Evolutionary conservation across 73 alveolate species (phyloP).

Genomic region (Stentor coeruleus): DNA sequence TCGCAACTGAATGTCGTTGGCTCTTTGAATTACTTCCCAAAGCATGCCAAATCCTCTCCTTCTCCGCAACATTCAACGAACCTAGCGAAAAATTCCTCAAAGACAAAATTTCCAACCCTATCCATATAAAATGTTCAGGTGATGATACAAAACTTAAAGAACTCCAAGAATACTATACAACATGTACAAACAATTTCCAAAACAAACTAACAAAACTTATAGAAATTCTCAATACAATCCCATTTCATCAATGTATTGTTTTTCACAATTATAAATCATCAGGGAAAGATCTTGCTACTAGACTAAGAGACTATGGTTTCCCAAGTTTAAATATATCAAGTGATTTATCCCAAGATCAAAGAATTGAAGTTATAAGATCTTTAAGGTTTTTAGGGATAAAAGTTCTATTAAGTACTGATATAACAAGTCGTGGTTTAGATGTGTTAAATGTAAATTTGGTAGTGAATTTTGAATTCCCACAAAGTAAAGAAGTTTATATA

Average conservation of each 20-base stretch:
- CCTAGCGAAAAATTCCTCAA: not conserved
- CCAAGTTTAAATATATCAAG: conserved; percentile 75
- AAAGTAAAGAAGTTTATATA: conserved; percentile 88
- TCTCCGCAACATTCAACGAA: conserved; percentile 12
- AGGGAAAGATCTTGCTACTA: conserved; percentile 65
- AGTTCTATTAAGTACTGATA: conserved; percentile 85
- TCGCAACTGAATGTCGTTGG: not conserved
- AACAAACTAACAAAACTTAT: not conserved
- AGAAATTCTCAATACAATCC: not conserved
- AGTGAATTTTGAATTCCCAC: conserved; percentile 93
- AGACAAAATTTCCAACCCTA: not conserved
- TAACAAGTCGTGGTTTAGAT: conserved; percentile 97
- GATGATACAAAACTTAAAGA: conserved; percentile 11
- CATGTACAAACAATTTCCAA: not conserved
- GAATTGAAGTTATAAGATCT: conserved; percentile 57
- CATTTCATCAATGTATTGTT: conserved; percentile 22
- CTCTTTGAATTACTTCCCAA: conserved; percentile 1
- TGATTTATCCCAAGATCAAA: conserved; percentile 84
- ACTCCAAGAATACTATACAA: not conserved
- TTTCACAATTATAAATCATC: conserved; percentile 13
- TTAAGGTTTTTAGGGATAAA: conserved; percentile 30
- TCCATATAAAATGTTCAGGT: not conserved
- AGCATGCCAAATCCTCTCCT: not conserved
- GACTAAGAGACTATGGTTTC: conserved; percentile 41
- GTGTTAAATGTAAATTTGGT: conserved; percentile 90